Percentiles rank a stretch among this genome's conserved stretches.
Conservation (phyloP, 768 basidiomycete genomes). For the Holtermanniella nyarrowii region DNA sequence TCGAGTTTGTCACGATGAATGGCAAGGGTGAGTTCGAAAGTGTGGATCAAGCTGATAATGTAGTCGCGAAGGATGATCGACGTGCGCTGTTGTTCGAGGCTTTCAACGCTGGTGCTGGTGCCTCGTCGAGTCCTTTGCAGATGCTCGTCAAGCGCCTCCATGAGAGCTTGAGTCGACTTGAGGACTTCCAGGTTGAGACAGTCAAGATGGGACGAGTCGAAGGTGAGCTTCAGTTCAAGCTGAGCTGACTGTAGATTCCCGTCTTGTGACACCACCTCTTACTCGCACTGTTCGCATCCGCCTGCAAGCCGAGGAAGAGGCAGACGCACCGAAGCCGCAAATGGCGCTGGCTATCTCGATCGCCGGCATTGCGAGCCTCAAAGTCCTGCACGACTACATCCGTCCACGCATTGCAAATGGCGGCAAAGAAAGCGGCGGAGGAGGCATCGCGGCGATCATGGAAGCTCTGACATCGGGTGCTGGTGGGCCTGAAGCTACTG, state of each 20-base stretch:
- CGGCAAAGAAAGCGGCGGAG: background rate
- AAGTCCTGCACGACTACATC: conserved; percentile 90
- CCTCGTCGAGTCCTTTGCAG: conserved; percentile 54
- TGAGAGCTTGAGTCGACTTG: conserved; percentile 88
- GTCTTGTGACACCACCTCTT: conserved; percentile 48
- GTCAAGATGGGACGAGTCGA: conserved; percentile 49
- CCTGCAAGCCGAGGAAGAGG: conserved; percentile 76
- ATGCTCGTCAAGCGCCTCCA: conserved; percentile 90
- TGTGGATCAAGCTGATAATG: background rate
- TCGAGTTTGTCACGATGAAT: conserved; percentile 67
- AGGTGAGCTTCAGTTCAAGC: background rate
- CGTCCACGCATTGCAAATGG: conserved; percentile 49
- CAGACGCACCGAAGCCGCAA: conserved; percentile 71
- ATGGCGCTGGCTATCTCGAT: conserved; percentile 87
- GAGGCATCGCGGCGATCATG: no score
- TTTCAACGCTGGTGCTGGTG: conserved; percentile 47
- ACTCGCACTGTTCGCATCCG: conserved; percentile 83
- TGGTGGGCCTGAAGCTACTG: conserved; percentile 14
- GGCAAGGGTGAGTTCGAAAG: conserved; percentile 49
- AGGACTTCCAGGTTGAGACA: conserved; percentile 87
- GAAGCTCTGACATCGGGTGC: conserved; percentile 92
- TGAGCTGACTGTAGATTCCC: no score
- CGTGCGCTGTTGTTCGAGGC: conserved; percentile 71
- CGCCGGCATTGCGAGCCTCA: conserved; percentile 95
- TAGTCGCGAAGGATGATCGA: conserved; percentile 58